phyloP scores from a whole-genome alignment of 176 grass and related monocot species.

The Otatea glauca region DNA sequence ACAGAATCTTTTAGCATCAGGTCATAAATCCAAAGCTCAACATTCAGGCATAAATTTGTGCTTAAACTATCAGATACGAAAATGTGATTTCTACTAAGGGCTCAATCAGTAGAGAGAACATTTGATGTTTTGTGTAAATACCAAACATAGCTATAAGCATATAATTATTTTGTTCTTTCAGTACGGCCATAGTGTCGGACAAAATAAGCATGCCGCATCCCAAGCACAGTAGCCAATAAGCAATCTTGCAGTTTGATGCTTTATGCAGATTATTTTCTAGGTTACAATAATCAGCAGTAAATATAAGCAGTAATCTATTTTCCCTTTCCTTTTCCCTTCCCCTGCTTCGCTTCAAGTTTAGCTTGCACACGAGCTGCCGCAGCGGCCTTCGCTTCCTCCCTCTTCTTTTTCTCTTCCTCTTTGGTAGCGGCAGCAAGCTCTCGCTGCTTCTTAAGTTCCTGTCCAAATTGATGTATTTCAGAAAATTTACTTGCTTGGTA shows the following conservation, averaged over 20 bases:
- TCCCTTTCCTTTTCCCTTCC: conserved; percentile 83
- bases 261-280: conserved; percentile 42
- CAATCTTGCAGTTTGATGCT: background rate
- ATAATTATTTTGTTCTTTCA: background rate
- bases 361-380: conserved; percentile 89
- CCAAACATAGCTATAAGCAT: background rate
- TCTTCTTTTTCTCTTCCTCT: conserved; percentile 96
- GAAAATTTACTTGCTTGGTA: background rate
- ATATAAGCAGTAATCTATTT: conserved; percentile 41
- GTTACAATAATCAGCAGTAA: conserved; percentile 39
- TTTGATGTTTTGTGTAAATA: background rate
- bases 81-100: background rate
- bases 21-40: background rate
- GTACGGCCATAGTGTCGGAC: background rate
- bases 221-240: conserved; percentile 17
- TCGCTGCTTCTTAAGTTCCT: conserved; percentile 91
- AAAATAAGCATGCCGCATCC: background rate
- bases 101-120: background rate
- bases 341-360: conserved; percentile 92
- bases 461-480: conserved; percentile 31
- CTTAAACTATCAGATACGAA: background rate
- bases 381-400: conserved; percentile 87
- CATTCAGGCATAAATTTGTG: background rate
- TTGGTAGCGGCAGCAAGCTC: conserved; percentile 74
- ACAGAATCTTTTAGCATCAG: background rate